Percentiles rank a stretch among this genome's conserved stretches.
Evolutionary conservation across 1,139 yeast genomes (phyloP).

Genomic region (Kluyveromyces sp.): DNA sequence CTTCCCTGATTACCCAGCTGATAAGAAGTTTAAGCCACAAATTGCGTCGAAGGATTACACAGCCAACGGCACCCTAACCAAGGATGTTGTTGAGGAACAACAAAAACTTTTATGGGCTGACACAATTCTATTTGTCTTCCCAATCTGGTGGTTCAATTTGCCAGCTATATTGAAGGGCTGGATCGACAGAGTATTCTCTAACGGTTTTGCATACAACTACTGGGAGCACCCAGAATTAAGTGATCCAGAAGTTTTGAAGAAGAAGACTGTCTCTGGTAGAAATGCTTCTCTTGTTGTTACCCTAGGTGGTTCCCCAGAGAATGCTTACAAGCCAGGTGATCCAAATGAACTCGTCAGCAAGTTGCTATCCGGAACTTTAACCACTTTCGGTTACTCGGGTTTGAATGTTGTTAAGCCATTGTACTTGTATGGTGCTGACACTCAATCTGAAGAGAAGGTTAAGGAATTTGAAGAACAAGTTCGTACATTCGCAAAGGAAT

Average conservation of each 20-base stretch:
- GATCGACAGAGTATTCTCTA: constrained; percentile 22
- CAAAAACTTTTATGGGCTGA: constrained; percentile 18
- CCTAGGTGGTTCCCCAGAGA: not conserved
- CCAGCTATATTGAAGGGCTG: constrained; percentile 26
- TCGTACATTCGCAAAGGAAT: too few relatives aligned
- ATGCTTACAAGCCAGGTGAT: not conserved
- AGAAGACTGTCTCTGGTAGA: not conserved
- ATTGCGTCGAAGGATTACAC: not conserved
- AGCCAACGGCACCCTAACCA: not conserved
- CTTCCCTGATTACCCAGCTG: constrained; percentile 10
- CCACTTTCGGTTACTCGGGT: not conserved
- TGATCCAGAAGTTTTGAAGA: not conserved
- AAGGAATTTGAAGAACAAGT: too few relatives aligned
- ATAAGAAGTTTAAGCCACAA: constrained; percentile 8
- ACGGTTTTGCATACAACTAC: constrained; percentile 17
- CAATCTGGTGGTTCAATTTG: constrained; percentile 25
- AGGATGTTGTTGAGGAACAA: constrained; percentile 7
- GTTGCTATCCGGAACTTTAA: not conserved
- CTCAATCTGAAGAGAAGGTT: too few relatives aligned
- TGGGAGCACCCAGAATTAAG: constrained; percentile 10
- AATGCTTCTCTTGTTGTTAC: not conserved
- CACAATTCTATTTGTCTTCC: constrained; percentile 20
- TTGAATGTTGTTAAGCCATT: not conserved
- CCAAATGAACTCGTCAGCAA: not conserved
- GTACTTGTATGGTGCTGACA: not conserved